Percentiles rank a stretch among this genome's conserved stretches.
Evolutionary conservation across 2,329 filamentous ascomycete species (phyloP).

Genomic region (Sphaerulina musiva): DNA sequence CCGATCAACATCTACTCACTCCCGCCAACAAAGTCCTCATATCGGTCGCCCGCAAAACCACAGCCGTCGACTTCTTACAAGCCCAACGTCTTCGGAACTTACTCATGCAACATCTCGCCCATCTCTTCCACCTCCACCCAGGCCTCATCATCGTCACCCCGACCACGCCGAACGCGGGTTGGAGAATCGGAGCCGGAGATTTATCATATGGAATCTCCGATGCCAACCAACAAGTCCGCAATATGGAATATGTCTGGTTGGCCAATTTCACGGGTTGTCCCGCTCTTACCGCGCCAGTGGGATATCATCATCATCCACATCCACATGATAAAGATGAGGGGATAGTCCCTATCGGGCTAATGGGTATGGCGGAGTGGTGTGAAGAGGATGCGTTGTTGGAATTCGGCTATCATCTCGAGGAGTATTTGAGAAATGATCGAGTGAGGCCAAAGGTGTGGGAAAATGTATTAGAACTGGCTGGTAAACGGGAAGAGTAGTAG

Average conservation of each 20-base stretch:
- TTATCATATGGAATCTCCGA: constrained; percentile 61
- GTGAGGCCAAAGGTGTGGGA: constrained; percentile 35
- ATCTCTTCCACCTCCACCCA: constrained; percentile 63
- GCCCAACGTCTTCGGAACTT: constrained; percentile 67
- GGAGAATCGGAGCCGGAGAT: constrained; percentile 55
- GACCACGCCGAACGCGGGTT: constrained; percentile 68
- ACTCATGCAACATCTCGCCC: constrained; percentile 70
- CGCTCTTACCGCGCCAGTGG: constrained; percentile 66
- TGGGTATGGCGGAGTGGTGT: constrained; percentile 52
- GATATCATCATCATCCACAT: constrained; percentile 48
- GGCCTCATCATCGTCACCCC: constrained; percentile 74
- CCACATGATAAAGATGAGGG: constrained; percentile 44
- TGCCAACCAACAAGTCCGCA: constrained; percentile 63
- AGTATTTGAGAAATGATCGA: constrained; percentile 39
- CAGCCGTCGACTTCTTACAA: constrained; percentile 63
- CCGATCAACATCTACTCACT: constrained; percentile 51
- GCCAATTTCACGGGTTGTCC: constrained; percentile 78
- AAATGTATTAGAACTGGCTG: constrained; percentile 34
- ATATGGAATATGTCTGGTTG: constrained; percentile 80
- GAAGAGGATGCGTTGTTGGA: constrained; percentile 47
- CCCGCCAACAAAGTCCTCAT: constrained; percentile 64
- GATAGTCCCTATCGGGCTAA: constrained; percentile 48
- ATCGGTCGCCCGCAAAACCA: constrained; percentile 56
- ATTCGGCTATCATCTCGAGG: constrained; percentile 49
- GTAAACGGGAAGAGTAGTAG: too few relatives aligned